Evolutionary conservation across 2,329 filamentous ascomycete species (phyloP).

Genomic region (Albifimbria verrucaria): DNA sequence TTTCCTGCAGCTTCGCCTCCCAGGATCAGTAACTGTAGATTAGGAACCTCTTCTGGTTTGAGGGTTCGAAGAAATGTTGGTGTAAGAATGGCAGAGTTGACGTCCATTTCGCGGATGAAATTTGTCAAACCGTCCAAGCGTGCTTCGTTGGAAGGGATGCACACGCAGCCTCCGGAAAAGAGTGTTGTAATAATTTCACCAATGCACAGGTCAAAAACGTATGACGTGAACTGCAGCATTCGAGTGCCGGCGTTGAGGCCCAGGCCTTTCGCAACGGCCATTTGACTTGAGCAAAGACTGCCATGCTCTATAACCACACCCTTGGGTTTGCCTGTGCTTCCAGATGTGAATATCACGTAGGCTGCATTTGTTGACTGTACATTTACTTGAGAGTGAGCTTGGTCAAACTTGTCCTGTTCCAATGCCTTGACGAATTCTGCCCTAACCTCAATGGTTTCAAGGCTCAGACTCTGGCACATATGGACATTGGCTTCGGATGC

Average conservation of each 20-base stretch:
- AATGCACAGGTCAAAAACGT: constrained; percentile 8
- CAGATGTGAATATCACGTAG: constrained; percentile 14
- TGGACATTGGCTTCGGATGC: neutral
- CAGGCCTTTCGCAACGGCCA: neutral
- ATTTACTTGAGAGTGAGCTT: neutral
- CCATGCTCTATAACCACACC: constrained; percentile 13
- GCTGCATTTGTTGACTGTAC: neutral
- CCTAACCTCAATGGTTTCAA: too few relatives aligned
- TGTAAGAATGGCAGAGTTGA: constrained; percentile 7
- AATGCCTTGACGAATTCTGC: neutral
- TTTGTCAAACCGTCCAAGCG: constrained; percentile 4
- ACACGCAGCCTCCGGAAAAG: constrained; percentile 8
- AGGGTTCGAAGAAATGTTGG: constrained; percentile 7
- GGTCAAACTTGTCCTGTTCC: neutral
- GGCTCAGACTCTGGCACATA: too few relatives aligned
- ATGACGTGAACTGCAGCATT: constrained; percentile 10
- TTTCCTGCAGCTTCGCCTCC: constrained; percentile 8
- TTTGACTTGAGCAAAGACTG: constrained; percentile 1
- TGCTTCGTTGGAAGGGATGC: constrained; percentile 8
- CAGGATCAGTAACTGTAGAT: constrained; percentile 7
- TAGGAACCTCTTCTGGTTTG: constrained; percentile 5
- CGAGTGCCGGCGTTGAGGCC: neutral
- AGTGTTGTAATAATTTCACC: constrained; percentile 7
- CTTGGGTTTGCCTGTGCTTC: constrained; percentile 15
- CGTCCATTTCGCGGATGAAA: neutral